These are phyloP conservation scores for Chimonanthus salicifolius DNA, from an alignment of 164 flowering plant species.

Conservation along the genomic window DNA sequence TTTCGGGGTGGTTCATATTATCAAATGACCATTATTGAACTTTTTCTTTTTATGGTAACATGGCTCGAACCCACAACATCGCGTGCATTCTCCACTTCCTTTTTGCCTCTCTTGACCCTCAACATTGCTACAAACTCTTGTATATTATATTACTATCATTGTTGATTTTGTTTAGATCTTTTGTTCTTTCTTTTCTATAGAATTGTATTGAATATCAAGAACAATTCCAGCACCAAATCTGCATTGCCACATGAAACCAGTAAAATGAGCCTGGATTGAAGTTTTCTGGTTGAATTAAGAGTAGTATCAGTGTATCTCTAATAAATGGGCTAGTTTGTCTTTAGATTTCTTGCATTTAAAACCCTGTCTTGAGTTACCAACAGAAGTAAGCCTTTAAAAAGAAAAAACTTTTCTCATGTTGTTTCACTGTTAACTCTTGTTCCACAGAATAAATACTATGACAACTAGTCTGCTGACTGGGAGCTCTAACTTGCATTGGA, in stretches of 20 bases:
- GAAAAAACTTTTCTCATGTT: neutral
- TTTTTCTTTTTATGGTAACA: neutral
- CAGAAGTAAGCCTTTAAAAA: neutral
- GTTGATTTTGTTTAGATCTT: too few relatives aligned
- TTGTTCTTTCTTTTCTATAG: neutral
- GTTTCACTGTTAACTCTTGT: neutral
- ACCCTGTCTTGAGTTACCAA: neutral
- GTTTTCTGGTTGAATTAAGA: neutral
- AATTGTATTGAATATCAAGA: neutral
- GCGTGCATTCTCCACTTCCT: too few relatives aligned
- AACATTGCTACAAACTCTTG: neutral
- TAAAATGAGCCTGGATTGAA: neutral
- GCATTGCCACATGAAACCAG: neutral
- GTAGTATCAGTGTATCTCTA: neutral
- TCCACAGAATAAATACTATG: constrained; percentile 23
- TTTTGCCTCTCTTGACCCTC: neutral
- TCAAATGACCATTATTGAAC: neutral
- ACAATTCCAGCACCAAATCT: neutral
- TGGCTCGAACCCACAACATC: too few relatives aligned
- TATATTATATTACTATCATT: neutral
- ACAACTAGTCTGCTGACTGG: constrained; percentile 36
- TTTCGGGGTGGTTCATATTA: neutral
- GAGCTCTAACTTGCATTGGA: neutral
- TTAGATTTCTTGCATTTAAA: neutral
- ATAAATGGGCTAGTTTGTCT: neutral